Evolutionary conservation across 148 eudicot genomes (phyloP), one percentile per base, ranked within the genome.

Genomic region (Rhododendron kiyosumense): DNA sequence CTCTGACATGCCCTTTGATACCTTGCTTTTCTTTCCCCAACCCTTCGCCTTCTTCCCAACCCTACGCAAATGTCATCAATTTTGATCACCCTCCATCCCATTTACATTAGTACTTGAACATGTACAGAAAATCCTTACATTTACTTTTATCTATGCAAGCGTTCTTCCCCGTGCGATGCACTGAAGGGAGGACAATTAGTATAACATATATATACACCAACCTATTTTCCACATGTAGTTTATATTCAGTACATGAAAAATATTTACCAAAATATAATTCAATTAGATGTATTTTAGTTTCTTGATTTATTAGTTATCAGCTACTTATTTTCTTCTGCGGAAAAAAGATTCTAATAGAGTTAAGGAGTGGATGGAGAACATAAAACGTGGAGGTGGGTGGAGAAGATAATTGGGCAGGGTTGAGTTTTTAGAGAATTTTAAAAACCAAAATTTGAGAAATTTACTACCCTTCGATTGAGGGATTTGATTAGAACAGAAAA

Each of bases 21-120:
- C 99, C 99, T 93, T 97, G 99, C 88, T 97, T 97, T 24, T 97
- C 95, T 85, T 95, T 97, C 18, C 99, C 99, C 78, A 97, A 94
- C 8, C 99, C 99, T 91, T 97, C 99, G 18, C 99, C 99, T 95
- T 97, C 99, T 89, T 97, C 98, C 99, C 99, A 97, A 38, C 99
- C 99, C 99, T 97, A 82, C 20, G 75, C 34, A 67, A 67, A 26
- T 67, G 74, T 3, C 74, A 20, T 24, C 34, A 11, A 2, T 2
- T 24, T 84, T 28, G 34, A 67, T 26, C 69, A 76, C 54, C 57
- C 17, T 52, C 57, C 73, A 76, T 4, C 26, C 10, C 10, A 28
- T 26, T 28, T 45, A 51, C 11, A 15, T 17, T 6, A 15, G n/a
- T 52, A 7, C 28, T 28, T 10, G 7, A 5, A 12, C 20, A 80